These are phyloP conservation scores for Bryoglossum gracile DNA, from an alignment of 495 filamentous ascomycete genomes.

Conservation along the genomic window DNA sequence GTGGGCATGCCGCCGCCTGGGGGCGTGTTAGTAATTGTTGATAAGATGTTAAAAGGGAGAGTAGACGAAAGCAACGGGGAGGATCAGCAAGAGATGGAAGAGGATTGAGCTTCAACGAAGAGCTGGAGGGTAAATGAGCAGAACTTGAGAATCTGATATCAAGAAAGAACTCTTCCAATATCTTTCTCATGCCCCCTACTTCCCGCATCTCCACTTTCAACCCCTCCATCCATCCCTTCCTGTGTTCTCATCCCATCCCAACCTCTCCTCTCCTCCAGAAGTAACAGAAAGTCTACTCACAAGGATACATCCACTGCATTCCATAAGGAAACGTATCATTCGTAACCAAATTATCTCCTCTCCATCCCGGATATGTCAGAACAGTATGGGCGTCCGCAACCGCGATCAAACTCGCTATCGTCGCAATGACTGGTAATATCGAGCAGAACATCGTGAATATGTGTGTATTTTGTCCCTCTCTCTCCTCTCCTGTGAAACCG, in stretches of 20 bases:
- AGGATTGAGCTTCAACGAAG: not conserved
- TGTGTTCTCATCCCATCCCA: not conserved
- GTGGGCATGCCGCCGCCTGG: slow-evolving; percentile 79
- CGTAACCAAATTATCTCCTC: slow-evolving; percentile 85
- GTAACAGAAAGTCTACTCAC: slow-evolving; percentile 45
- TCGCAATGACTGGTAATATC: slow-evolving; percentile 5
- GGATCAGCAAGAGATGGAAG: not conserved
- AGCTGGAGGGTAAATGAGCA: too few species aligned
- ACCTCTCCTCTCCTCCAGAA: not conserved
- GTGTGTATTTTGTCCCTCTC: not conserved
- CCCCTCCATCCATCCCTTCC: not conserved
- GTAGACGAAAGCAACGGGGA: not conserved
- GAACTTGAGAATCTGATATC: too few species aligned
- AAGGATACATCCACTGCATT: slow-evolving; percentile 98
- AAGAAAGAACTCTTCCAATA: too few species aligned
- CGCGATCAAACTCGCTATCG: not conserved
- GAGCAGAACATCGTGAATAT: slow-evolving; percentile 6
- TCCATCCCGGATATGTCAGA: slow-evolving; percentile 88
- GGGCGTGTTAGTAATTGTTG: slow-evolving; percentile 11
- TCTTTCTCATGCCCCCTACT: too few species aligned
- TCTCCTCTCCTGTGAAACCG: not conserved
- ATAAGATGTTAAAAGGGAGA: not conserved
- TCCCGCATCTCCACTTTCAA: not conserved
- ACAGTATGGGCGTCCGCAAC: slow-evolving; percentile 70
- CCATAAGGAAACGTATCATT: slow-evolving; percentile 80